Evolutionary conservation across 2,329 filamentous ascomycete genomes (phyloP).

Genomic region (Fusarium kyushuense): DNA sequence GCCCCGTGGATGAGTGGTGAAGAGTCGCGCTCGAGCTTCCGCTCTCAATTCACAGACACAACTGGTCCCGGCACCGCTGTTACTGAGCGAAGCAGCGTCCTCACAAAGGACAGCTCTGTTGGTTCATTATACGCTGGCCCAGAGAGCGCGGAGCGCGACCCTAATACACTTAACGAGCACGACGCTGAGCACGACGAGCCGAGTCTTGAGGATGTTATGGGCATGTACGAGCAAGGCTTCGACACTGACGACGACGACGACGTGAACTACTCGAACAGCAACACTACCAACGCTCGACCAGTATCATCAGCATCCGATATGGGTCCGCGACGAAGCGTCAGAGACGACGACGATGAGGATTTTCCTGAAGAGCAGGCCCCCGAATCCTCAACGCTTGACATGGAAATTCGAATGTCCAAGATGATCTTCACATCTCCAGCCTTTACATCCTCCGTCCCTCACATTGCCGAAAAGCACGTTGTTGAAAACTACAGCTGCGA

Average conservation of each 20-base stretch:
- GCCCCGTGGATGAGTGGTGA: slow-evolving; percentile 64
- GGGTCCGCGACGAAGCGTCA: slow-evolving; percentile 24
- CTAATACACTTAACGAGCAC: slow-evolving; percentile 49
- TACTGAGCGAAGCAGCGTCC: slow-evolving; percentile 86
- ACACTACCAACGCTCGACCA: slow-evolving; percentile 42
- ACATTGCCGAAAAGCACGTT: slow-evolving; percentile 50
- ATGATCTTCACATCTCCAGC: slow-evolving; percentile 56
- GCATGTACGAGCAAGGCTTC: slow-evolving; percentile 75
- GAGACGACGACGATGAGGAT: slow-evolving; percentile 36
- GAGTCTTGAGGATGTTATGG: slow-evolving; percentile 76
- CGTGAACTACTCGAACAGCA: slow-evolving; percentile 48
- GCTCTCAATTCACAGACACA: slow-evolving; percentile 67
- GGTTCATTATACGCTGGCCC: slow-evolving; percentile 64
- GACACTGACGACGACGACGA: slow-evolving; percentile 58
- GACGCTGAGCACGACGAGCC: slow-evolving; percentile 64
- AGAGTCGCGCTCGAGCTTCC: slow-evolving; percentile 67
- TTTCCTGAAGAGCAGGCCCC: slow-evolving; percentile 33
- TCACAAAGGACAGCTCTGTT: slow-evolving; percentile 82
- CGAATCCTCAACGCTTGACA: slow-evolving; percentile 51
- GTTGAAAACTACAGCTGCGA: slow-evolving; percentile 47
- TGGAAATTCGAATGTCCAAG: slow-evolving; percentile 56
- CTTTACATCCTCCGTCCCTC: slow-evolving; percentile 56
- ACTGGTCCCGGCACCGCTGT: slow-evolving; percentile 70
- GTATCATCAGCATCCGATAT: slow-evolving; percentile 55
- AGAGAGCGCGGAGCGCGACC: slow-evolving; percentile 49